Conservation (phyloP, 495 filamentous ascomycete species). For the Trichoderma erinaceum region DNA sequence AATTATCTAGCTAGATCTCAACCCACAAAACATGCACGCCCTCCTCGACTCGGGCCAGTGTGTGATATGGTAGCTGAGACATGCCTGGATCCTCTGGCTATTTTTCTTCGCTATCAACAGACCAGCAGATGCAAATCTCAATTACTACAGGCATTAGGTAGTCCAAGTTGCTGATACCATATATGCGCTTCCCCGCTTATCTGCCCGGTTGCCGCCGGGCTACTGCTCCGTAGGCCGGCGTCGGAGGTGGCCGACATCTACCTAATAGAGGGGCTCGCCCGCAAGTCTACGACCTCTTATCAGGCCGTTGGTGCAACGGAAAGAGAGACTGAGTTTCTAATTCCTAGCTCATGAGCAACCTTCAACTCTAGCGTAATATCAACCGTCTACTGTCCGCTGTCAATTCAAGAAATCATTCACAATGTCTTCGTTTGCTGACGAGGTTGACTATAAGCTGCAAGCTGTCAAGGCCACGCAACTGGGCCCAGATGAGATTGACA, state of each 20-base stretch:
- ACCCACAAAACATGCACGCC: too few relatives aligned
- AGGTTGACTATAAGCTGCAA: conserved; percentile 41
- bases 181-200: conserved; percentile 8
- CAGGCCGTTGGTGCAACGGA: not conserved
- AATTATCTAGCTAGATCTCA: too few relatives aligned
- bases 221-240: not conserved
- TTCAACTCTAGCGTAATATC: not conserved
- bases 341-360: not conserved
- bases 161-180: too few relatives aligned
- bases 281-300: not conserved
- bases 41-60: too few relatives aligned
- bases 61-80: too few relatives aligned
- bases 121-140: not conserved
- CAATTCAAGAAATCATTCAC: not conserved
- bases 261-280: not conserved
- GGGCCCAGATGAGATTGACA: conserved; percentile 57
- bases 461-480: conserved; percentile 42
- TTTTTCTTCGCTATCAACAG: too few relatives aligned
- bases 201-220: conserved; percentile 11
- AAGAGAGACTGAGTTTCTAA: not conserved
- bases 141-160: not conserved
- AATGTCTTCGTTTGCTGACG: conserved; percentile 23
- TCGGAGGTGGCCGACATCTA: conserved; percentile 15
- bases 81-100: too few relatives aligned
- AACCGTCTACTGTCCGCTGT: not conserved